Base-by-base conservation (phyloP, 2,329 filamentous ascomycete species). In the Cordyceps sp. region DNA sequence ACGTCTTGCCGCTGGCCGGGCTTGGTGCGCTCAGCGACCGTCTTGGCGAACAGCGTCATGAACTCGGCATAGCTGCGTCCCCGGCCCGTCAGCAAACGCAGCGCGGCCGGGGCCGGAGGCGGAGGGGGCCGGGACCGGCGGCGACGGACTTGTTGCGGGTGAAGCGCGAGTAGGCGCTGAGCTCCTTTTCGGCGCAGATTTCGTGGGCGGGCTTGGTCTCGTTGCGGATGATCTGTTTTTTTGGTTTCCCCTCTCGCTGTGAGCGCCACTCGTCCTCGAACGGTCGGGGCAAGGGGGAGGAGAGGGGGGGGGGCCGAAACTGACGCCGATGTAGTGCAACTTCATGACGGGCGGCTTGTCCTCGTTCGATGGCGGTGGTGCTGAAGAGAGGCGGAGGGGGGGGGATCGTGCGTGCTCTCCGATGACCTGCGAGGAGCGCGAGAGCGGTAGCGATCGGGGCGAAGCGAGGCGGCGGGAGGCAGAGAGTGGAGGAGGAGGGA, bases 11-110 rank as follows among this genome's bases (percentile, higher is more conserved):
- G 68, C 56, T 85, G 75, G 34, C 80, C 84, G n/a, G 78, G 71
- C 37, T 66, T 65, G 37, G 84, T 93, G 45, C 82, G 70, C 58
- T 92, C 82, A 38, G 88, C 88, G 30, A 94, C 78, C 14, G 80
- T 88, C 58, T 83, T 83, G 55, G 74, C 72, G 61, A 92, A 88
- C 47, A 93, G 64, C 35, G 74, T 79, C 75, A 93, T 82, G 65
- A 92, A 73, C 43, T 69, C 62, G 49, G 58, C 62, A 63, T 66
- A 57, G 42, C 54, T 57, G 32, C 20, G 31, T n/a, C 10, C 30
- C 20, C 25, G 24, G 31, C 37, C 24, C 34, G 43, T 40, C 31
- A 31, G 37, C 35, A 36, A 34, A 36, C 30, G 16, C 18, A 30
- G 17, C 28, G 36, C 32, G 22, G 30, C 23, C 29, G 18, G 3